Percentiles rank a stretch among this genome's conserved stretches.
phyloP scores from a whole-genome alignment of 2,329 filamentous ascomycete genomes.

The Stachybotrys elegans region DNA sequence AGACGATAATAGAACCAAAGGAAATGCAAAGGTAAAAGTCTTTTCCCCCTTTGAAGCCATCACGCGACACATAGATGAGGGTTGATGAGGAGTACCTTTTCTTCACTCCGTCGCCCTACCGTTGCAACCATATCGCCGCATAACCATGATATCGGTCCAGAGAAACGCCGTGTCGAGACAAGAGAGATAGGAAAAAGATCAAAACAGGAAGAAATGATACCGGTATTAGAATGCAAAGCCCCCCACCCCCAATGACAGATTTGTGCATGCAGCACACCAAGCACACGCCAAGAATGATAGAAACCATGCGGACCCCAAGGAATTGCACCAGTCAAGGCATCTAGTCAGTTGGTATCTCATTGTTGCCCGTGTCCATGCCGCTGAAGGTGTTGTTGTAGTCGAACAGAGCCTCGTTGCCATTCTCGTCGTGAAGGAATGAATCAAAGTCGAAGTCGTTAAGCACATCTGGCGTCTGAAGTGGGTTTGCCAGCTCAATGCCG shows the following conservation, averaged over 20 bases:
- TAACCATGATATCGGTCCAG: conserved; percentile 35
- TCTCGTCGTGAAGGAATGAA: conserved; percentile 58
- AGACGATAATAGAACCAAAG: too few relatives aligned
- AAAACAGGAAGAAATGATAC: too few relatives aligned
- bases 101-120: conserved; percentile 12
- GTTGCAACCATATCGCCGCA: conserved; percentile 30
- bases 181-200: too few relatives aligned
- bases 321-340: too few relatives aligned
- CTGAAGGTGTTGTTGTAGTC: conserved; percentile 49
- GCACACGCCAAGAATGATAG: too few relatives aligned
- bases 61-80: conserved; percentile 10
- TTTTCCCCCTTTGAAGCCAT: conserved; percentile 26
- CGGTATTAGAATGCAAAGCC: too few relatives aligned
- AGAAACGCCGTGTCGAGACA: conserved; percentile 34
- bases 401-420: conserved; percentile 43
- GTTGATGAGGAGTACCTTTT: not conserved
- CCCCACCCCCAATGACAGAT: too few relatives aligned
- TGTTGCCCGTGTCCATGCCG: too few relatives aligned
- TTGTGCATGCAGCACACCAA: too few relatives aligned
- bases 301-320: too few relatives aligned
- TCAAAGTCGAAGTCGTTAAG: conserved; percentile 65
- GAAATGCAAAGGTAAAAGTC: too few relatives aligned
- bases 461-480: conserved; percentile 49
- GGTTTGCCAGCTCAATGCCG: conserved; percentile 54
- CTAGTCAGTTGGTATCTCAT: too few relatives aligned